A percentile compares a stretch with the other conserved stretches of the same genome.
Conservation (phyloP, 306 rosid species). For the Hippophae gyantsensis region DNA sequence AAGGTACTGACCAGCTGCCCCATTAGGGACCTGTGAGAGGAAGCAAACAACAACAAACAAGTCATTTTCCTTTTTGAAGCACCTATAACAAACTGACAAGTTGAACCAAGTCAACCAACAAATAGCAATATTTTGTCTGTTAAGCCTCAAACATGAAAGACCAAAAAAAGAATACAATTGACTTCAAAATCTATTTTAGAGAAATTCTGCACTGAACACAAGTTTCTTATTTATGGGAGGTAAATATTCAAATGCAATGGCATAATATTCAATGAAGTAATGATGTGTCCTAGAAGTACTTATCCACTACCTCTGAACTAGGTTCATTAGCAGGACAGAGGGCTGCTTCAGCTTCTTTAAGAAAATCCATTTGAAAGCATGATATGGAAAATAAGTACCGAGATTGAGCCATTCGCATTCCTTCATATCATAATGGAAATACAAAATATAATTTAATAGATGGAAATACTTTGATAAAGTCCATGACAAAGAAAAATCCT, state of each 20-base stretch:
- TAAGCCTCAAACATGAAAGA: not conserved
- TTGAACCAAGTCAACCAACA: not conserved
- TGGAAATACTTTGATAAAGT: constrained; percentile 16
- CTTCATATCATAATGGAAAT: constrained; percentile 45
- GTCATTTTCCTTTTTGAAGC: constrained; percentile 12
- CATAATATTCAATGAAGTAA: not conserved
- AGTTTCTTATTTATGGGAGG: not conserved
- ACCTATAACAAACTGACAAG: not conserved
- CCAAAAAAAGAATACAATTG: constrained; percentile 3
- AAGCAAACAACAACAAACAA: constrained; percentile 16
- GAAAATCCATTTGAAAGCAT: constrained; percentile 94
- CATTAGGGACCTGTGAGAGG: constrained; percentile 76
- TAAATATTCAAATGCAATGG: not conserved
- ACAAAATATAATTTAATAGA: constrained; percentile 14
- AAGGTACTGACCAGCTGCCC: constrained; percentile 97
- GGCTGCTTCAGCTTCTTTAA: constrained; percentile 83
- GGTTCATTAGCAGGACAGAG: constrained; percentile 79
- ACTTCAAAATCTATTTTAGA: not conserved
- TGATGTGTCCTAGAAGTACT: not conserved
- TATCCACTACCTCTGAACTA: constrained; percentile 56
- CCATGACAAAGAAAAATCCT: constrained; percentile 6
- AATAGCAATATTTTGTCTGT: not conserved
- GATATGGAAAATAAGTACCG: constrained; percentile 98
- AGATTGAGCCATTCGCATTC: constrained; percentile 87
- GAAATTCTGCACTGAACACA: not conserved